phyloP scores from a whole-genome alignment of 306 rosid species.

The Citrullus colocynthis region DNA sequence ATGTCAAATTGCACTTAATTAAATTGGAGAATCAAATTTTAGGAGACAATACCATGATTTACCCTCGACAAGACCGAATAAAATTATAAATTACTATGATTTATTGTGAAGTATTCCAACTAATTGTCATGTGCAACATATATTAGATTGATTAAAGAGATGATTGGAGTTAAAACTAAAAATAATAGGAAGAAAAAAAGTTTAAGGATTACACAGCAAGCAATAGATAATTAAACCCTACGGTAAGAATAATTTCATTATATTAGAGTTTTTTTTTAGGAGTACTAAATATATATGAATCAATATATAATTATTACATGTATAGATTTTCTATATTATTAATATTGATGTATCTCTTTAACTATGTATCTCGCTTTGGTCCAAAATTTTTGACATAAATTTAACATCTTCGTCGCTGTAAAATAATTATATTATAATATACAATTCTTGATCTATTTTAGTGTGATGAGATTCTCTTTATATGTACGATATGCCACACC shows the following conservation, averaged over 20 bases:
- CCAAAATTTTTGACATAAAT: background rate
- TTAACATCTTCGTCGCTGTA: background rate
- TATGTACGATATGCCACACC: background rate
- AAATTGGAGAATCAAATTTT: background rate
- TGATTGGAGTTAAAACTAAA: background rate
- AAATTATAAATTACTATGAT: background rate
- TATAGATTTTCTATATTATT: no score
- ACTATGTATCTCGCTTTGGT: background rate
- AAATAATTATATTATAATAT: background rate
- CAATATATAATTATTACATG: background rate
- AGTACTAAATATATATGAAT: background rate
- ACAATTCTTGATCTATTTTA: background rate
- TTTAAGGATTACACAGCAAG: background rate
- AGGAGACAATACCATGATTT: background rate
- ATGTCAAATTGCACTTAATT: background rate
- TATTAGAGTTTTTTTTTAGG: no score
- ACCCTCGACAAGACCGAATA: background rate
- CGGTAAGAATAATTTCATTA: no score
- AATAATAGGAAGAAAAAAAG: background rate
- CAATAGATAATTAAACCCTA: background rate
- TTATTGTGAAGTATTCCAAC: background rate
- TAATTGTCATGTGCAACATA: background rate
- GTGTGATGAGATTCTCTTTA: background rate
- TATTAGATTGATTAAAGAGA: background rate
- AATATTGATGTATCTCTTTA: background rate